Evolutionary conservation across 345 rosid species (phyloP).

Genomic region (Populus tremula): DNA sequence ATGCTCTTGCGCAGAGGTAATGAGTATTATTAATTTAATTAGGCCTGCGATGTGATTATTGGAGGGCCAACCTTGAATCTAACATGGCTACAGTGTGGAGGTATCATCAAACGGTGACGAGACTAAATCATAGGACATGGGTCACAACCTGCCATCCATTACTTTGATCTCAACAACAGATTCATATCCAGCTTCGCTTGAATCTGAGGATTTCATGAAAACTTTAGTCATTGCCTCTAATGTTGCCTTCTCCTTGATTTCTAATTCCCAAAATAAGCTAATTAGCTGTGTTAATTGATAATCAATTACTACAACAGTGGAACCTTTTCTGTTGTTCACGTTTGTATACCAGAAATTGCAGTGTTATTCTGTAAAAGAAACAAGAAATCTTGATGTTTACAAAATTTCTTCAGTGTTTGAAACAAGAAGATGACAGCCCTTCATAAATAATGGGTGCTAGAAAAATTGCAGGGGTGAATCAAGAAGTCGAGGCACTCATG

Average conservation of each 20-base stretch:
- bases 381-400: not conserved
- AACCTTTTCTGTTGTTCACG: not conserved
- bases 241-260: not conserved
- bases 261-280: not conserved
- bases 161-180: not conserved
- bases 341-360: not conserved
- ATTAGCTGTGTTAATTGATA: not conserved
- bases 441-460: not conserved
- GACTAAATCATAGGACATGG: not conserved
- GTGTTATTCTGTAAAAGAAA: not conserved
- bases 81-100: not conserved
- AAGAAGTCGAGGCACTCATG: slow-evolving; percentile 31
- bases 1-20: not conserved
- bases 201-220: not conserved
- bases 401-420: not conserved
- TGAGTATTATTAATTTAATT: not conserved
- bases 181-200: not conserved
- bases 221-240: not conserved
- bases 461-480: not conserved
- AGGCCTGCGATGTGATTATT: not conserved
- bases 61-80: not conserved
- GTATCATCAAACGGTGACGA: not conserved
- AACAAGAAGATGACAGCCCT: not conserved
- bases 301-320: not conserved
- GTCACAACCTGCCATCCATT: not conserved